Conservation (phyloP, 306 rosid genomes). For the Medicago lupulina region DNA sequence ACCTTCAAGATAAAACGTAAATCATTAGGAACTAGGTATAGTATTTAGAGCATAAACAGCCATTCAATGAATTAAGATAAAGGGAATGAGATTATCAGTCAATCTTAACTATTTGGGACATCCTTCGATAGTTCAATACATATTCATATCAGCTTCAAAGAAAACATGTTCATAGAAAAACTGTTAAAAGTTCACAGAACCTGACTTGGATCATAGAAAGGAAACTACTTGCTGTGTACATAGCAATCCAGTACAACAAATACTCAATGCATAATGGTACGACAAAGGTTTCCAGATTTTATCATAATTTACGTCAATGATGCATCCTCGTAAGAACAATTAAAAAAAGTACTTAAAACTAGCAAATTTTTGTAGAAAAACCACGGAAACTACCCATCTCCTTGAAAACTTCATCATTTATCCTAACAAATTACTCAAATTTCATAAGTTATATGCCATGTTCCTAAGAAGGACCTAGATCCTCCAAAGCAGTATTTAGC, state of each 20-base stretch:
- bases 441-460: not conserved
- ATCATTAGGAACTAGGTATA: constrained; percentile 34
- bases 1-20: constrained; percentile 61
- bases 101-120: constrained; percentile 20
- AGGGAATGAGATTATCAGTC: constrained; percentile 11
- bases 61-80: not conserved
- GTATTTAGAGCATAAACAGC: constrained; percentile 12
- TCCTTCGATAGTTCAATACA: constrained; percentile 14
- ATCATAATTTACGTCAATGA: constrained; percentile 20
- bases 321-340: not conserved
- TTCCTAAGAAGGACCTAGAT: constrained; percentile 6
- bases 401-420: not conserved
- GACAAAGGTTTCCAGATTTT: not conserved
- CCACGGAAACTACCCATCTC: constrained; percentile 5
- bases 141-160: constrained; percentile 17
- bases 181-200: not conserved
- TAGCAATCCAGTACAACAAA: constrained; percentile 19
- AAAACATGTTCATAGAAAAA: constrained; percentile 13
- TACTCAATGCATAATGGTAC: not conserved
- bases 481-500: not conserved
- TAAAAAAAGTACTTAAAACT: not conserved
- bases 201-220: not conserved
- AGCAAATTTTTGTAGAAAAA: not conserved
- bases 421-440: not conserved
- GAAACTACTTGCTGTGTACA: not conserved